phyloP scores from a whole-genome alignment of 2,329 filamentous ascomycete species.

The Xylaria hypoxylon region DNA sequence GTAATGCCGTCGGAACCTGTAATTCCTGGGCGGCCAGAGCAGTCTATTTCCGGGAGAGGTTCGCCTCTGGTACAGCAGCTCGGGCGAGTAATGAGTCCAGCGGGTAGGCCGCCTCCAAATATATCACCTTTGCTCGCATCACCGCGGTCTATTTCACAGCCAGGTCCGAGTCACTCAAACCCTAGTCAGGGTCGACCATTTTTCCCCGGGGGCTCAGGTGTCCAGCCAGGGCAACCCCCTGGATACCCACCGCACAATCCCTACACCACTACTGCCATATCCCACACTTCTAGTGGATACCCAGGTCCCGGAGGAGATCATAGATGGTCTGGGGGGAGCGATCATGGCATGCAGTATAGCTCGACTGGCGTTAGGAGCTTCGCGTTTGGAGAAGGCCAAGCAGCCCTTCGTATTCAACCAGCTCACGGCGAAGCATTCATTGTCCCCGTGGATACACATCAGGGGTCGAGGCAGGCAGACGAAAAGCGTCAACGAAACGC shows the following conservation, averaged over 20 bases:
- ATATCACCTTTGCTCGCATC: constrained; percentile 43
- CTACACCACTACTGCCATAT: constrained; percentile 37
- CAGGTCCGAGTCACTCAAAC: constrained; percentile 40
- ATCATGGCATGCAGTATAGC: constrained; percentile 35
- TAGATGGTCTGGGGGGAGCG: constrained; percentile 43
- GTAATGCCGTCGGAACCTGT: constrained; percentile 39
- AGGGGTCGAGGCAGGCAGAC: constrained; percentile 83
- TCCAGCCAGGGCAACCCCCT: constrained; percentile 39
- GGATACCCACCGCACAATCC: constrained; percentile 35
- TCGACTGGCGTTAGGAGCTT: constrained; percentile 39
- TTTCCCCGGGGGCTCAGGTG: constrained; percentile 35
- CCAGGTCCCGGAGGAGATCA: constrained; percentile 38
- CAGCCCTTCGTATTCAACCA: constrained; percentile 47
- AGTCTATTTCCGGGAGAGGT: constrained; percentile 40
- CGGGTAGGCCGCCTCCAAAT: constrained; percentile 40
- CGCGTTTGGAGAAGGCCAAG: constrained; percentile 47
- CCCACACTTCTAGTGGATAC: constrained; percentile 41
- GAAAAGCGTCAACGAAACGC: constrained; percentile 89
- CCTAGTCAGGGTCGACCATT: constrained; percentile 40
- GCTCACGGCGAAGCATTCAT: constrained; percentile 59
- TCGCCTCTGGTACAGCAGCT: constrained; percentile 47
- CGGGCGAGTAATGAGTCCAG: constrained; percentile 39
- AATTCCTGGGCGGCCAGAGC: constrained; percentile 39
- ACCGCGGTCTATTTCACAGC: constrained; percentile 48
- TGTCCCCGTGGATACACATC: constrained; percentile 81